These are phyloP conservation scores for Nakazawaea peltata DNA, from an alignment of 805 yeast genomes.

Conservation along the genomic window DNA sequence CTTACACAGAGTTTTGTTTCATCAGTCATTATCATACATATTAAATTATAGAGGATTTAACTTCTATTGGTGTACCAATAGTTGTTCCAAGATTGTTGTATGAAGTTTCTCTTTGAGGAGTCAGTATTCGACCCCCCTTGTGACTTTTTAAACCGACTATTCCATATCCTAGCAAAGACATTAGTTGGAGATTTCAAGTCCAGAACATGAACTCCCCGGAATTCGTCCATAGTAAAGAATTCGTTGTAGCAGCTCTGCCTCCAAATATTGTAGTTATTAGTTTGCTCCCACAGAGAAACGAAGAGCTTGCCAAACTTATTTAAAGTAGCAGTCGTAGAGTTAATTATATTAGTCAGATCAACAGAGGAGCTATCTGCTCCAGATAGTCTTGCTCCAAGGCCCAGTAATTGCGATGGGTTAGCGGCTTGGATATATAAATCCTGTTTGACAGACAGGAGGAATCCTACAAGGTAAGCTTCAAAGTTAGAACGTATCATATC, in stretches of 20 bases:
- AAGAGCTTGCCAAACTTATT: constrained; percentile 8
- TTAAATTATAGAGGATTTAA: no score
- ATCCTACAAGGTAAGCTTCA: constrained; percentile 80
- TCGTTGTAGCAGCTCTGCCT: constrained; percentile 57
- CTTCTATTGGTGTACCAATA: neutral
- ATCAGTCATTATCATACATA: no score
- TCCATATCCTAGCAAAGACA: no score
- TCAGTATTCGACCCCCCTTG: no score
- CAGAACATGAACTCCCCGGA: constrained; percentile 36
- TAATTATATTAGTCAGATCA: no score
- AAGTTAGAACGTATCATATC: constrained; percentile 83
- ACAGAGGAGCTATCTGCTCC: no score
- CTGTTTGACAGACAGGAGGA: constrained; percentile 67
- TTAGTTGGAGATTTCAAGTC: no score
- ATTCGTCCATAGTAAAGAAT: constrained; percentile 44
- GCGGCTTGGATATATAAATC: constrained; percentile 41
- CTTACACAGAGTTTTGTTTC: no score
- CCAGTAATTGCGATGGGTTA: constrained; percentile 28
- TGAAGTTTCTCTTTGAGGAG: neutral
- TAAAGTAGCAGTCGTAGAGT: constrained; percentile 15
- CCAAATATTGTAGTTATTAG: constrained; percentile 49
- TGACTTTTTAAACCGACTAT: no score
- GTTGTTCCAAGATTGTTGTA: neutral
- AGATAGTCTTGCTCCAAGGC: no score
- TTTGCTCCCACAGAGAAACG: constrained; percentile 39